Conservation (phyloP, 2,329 filamentous ascomycete genomes). For the Sporothrix humicola region DNA sequence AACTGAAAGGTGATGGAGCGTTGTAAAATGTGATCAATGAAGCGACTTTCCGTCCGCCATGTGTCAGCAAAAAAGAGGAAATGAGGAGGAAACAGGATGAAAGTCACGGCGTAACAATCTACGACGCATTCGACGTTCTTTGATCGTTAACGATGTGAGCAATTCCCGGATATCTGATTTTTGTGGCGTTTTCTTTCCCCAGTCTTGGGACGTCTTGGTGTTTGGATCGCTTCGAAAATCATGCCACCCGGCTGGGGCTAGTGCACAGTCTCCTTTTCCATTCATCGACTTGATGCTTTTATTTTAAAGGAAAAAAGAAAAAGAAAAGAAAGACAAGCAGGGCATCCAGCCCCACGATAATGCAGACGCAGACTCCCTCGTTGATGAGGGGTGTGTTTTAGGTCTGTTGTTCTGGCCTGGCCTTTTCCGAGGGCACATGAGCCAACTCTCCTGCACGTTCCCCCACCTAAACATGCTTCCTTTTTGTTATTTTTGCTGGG, state of each 20-base stretch:
- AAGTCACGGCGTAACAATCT: too few species aligned
- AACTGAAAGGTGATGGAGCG: too few species aligned
- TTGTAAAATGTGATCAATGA: too few species aligned
- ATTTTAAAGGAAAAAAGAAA: too few species aligned
- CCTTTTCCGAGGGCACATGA: background rate
- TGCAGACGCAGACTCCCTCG: background rate
- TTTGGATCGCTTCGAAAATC: background rate
- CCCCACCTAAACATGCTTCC: background rate
- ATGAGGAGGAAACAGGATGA: too few species aligned
- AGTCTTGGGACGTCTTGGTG: background rate
- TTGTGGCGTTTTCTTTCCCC: background rate
- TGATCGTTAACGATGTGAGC: background rate
- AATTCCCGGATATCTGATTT: background rate
- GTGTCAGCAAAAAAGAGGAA: too few species aligned
- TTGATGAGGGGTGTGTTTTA: background rate
- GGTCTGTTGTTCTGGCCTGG: background rate
- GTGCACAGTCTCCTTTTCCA: background rate
- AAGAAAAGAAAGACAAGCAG: background rate
- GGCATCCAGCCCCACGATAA: background rate
- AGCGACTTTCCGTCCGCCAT: too few species aligned
- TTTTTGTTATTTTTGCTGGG: background rate
- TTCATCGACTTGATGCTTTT: too few species aligned
- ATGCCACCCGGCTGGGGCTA: background rate
- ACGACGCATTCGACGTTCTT: too few species aligned
- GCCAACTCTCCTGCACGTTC: background rate